Percentiles rank a stretch among this genome's conserved stretches.
phyloP scores from a whole-genome alignment of 177 flowering plant genomes.

The Tripterygium wilfordii region DNA sequence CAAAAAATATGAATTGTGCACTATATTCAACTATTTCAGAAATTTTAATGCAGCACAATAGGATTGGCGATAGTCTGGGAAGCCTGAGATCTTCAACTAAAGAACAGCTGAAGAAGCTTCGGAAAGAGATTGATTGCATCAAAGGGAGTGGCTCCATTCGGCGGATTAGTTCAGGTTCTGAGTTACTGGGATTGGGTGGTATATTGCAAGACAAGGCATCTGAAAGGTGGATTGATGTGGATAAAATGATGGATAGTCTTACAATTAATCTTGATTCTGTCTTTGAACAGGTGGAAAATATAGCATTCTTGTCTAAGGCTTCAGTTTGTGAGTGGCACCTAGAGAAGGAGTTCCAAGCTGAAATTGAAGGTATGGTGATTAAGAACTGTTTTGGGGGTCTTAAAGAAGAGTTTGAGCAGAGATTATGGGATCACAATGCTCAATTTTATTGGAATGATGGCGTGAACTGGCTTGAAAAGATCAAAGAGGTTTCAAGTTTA shows the following conservation, averaged over 20 bases:
- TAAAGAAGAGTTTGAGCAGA: slow-evolving; percentile 39
- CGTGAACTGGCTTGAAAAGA: slow-evolving; percentile 24
- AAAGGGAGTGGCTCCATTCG: slow-evolving; percentile 19
- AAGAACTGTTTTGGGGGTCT: slow-evolving; percentile 29
- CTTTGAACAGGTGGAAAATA: slow-evolving; percentile 19
- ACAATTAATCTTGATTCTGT: slow-evolving; percentile 22
- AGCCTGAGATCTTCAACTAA: slow-evolving; percentile 25
- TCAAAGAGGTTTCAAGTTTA: slow-evolving; percentile 49
- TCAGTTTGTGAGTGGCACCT: slow-evolving; percentile 39
- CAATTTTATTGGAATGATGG: slow-evolving; percentile 17
- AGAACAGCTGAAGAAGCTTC: slow-evolving; percentile 38
- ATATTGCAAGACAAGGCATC: slow-evolving; percentile 25
- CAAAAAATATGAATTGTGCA: neutral
- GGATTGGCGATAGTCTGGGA: slow-evolving; percentile 16
- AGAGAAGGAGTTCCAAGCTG: slow-evolving; percentile 38
- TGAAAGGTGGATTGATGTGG: slow-evolving; percentile 30
- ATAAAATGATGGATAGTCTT: slow-evolving; percentile 27
- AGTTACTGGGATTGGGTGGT: slow-evolving; percentile 30
- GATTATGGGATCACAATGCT: slow-evolving; percentile 30
- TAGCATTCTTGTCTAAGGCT: slow-evolving; percentile 20
- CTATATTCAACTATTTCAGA: slow-evolving; percentile 5
- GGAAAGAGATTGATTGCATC: slow-evolving; percentile 27
- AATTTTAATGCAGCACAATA: slow-evolving; percentile 14
- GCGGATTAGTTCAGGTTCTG: slow-evolving; percentile 28
- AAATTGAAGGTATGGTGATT: slow-evolving; percentile 50